Evolutionary conservation across 2,329 filamentous ascomycete species (phyloP), one percentile per base, ranked within the genome.

Genomic region (Mycosphaerelloides madeirae): DNA sequence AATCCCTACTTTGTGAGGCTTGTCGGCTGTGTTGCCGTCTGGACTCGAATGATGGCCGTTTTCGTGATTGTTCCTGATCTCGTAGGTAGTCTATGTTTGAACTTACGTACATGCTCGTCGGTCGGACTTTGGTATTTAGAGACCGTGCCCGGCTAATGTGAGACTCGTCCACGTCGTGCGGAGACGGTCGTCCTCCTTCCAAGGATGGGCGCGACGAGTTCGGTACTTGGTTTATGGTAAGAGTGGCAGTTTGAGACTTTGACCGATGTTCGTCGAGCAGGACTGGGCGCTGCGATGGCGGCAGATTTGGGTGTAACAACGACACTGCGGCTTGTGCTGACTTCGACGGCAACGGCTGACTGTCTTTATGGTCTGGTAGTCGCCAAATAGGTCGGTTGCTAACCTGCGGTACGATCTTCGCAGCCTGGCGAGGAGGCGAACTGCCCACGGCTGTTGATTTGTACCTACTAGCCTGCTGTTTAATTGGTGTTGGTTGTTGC

Each of bases 61-160:
- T 62, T 31, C 54, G 55, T 25, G 47, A 48, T 33, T 48, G 49
- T 60, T 94, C 89, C 40, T 81, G 78, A 56, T 93, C 88, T 16
- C 87, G 83, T 14, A 95, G 72, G 59, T 87, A 88, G 47, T 95
- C 89, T 41, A 93, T 74, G 59, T 85, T 89, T 0, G 85, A 85
- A 56, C 89, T 85, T 3, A 95, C 77, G 62, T 90, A 87, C 28
- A 87, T 86, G 64, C 90, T 96, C 1, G 81, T 75, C 61, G 91
- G 91, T 35, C 91, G 78, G 42, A 80, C 76, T 49, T 83, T 81
- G 55, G 76, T 65, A 54, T 80, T 79, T n/a, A 80, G 77, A 18
- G 84, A 83, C 58, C 77, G 81, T 1, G 81, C 78, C 22, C 80
- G 70, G 29, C 68, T 70, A 7, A 82, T 64, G 8, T 41, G 33